A percentile compares a stretch with the other conserved stretches of the same genome.
Conservation (phyloP, 2,329 filamentous ascomycete genomes). For the Lasiodiplodia sp. region DNA sequence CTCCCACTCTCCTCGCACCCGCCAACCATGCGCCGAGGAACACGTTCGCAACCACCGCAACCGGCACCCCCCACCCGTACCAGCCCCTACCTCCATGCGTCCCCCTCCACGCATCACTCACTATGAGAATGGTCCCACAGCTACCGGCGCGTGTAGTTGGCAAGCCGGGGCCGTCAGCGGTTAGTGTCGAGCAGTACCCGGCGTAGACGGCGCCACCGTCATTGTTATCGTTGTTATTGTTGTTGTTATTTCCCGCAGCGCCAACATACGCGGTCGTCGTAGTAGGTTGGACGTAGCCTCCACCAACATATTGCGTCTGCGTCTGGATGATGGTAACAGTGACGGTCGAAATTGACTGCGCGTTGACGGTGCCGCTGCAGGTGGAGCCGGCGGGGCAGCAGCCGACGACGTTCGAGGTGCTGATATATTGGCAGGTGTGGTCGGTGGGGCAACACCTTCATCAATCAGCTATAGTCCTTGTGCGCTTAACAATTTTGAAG, state of each 20-base stretch:
- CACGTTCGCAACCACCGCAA: constrained; percentile 30
- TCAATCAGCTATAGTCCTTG: neutral
- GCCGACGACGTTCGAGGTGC: constrained; percentile 45
- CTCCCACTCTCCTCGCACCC: constrained; percentile 31
- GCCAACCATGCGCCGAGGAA: constrained; percentile 35
- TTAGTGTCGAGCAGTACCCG: constrained; percentile 48
- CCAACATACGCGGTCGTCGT: constrained; percentile 37
- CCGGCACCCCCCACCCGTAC: constrained; percentile 5
- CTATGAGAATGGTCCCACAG: constrained; percentile 49
- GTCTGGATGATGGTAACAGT: constrained; percentile 39
- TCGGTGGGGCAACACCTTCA: constrained; percentile 46
- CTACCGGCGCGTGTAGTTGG: constrained; percentile 42
- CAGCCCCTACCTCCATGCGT: neutral
- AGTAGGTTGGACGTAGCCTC: constrained; percentile 36
- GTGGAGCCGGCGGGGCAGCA: constrained; percentile 47
- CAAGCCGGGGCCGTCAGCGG: constrained; percentile 44
- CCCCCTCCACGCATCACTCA: constrained; percentile 35
- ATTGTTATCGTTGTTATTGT: neutral
- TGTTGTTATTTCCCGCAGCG: constrained; percentile 31
- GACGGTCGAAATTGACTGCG: constrained; percentile 44
- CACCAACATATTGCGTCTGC: constrained; percentile 24
- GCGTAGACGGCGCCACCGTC: constrained; percentile 31
- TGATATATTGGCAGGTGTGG: constrained; percentile 43
- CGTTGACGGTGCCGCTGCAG: constrained; percentile 44
- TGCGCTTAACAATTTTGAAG: neutral